Percentiles rank a stretch among this genome's conserved stretches.
Conservation (phyloP, 352 stramenopile species). For the Pythium vanterpoolii region DNA sequence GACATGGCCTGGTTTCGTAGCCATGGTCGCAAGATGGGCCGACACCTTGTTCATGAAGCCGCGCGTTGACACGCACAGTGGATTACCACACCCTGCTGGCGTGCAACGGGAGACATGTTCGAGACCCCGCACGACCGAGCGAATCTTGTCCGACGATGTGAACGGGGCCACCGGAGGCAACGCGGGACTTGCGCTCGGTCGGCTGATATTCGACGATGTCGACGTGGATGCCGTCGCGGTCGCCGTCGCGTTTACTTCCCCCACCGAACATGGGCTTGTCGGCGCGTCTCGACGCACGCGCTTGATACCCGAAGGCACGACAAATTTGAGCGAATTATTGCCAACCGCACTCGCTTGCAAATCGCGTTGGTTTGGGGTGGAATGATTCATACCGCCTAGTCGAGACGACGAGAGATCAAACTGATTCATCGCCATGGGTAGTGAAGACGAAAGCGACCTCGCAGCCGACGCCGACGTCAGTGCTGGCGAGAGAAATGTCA, state of each 20-base stretch:
- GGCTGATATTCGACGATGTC: neutral
- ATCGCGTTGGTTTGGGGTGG: neutral
- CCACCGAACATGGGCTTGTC: slow-evolving; percentile 17
- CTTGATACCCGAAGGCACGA: slow-evolving; percentile 16
- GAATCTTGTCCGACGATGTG: slow-evolving; percentile 26
- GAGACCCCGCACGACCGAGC: slow-evolving; percentile 24
- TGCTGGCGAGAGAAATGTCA: slow-evolving; percentile 18
- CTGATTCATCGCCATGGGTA: slow-evolving; percentile 3
- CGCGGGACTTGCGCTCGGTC: neutral
- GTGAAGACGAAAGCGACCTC: neutral
- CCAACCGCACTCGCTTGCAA: slow-evolving; percentile 4
- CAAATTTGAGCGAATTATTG: slow-evolving; percentile 24
- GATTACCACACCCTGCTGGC: slow-evolving; percentile 22
- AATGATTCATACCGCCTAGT: neutral
- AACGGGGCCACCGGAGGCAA: neutral
- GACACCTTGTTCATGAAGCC: slow-evolving; percentile 28
- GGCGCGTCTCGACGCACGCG: slow-evolving; percentile 18
- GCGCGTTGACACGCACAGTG: slow-evolving; percentile 26
- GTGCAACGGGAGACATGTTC: slow-evolving; percentile 25
- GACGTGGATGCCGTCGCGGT: neutral
- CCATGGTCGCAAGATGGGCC: slow-evolving; percentile 23
- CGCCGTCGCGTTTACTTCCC: slow-evolving; percentile 5
- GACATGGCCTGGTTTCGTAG: slow-evolving; percentile 16
- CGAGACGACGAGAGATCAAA: slow-evolving; percentile 8
- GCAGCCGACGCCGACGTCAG: neutral